Evolutionary conservation across 1,284 basidiomycete genomes (phyloP).

Genomic region (Irpex sp.): DNA sequence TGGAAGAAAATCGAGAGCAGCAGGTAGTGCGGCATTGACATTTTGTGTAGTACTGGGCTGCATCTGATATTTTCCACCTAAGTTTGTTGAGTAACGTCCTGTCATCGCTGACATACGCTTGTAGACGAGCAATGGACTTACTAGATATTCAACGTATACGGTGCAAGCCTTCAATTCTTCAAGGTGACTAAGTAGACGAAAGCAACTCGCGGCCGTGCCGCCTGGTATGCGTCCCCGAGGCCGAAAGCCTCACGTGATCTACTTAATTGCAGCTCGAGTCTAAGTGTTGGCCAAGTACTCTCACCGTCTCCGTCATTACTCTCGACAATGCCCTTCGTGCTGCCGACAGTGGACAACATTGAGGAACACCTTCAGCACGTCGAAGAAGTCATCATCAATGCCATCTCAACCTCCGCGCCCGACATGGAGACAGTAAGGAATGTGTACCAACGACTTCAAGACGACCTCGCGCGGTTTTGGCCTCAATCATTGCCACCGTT

Average conservation of each 20-base stretch:
- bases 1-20: too few relatives aligned
- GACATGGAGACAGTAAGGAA: constrained; percentile 63
- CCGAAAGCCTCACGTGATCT: background rate
- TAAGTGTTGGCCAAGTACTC: background rate
- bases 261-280: background rate
- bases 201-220: too few relatives aligned
- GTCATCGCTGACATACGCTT: too few relatives aligned
- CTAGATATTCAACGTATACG: too few relatives aligned
- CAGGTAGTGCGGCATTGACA: too few relatives aligned
- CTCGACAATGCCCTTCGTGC: constrained; percentile 18
- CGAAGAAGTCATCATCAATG: constrained; percentile 59
- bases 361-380: constrained; percentile 67
- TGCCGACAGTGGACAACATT: constrained; percentile 57
- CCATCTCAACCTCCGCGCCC: constrained; percentile 53
- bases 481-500: constrained; percentile 60
- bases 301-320: background rate
- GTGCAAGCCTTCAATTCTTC: too few relatives aligned
- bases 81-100: too few relatives aligned
- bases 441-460: constrained; percentile 66
- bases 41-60: too few relatives aligned
- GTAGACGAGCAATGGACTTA: too few relatives aligned
- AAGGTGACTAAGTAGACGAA: too few relatives aligned
- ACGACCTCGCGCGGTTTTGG: constrained; percentile 75
- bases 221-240: too few relatives aligned
- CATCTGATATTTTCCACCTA: too few relatives aligned